phyloP scores from a whole-genome alignment of 441 rosid genomes.

The Pelargonium australe region DNA sequence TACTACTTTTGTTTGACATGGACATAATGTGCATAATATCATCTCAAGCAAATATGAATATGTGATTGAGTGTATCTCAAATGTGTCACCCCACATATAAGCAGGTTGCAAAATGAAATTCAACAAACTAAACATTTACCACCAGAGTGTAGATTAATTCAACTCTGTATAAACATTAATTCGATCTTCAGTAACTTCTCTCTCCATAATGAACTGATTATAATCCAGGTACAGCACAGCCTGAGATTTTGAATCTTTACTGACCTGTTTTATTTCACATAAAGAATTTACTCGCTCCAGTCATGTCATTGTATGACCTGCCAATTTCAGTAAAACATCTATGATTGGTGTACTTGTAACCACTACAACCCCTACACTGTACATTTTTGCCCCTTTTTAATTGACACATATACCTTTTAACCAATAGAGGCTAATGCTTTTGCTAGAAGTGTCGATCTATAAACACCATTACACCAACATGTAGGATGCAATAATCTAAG shows the following conservation, averaged over 20 bases:
- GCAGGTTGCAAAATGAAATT: not conserved
- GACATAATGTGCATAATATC: constrained; percentile 23
- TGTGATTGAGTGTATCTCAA: not conserved
- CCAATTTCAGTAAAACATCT: not conserved
- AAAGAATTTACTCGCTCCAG: not conserved
- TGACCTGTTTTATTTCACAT: too few species aligned
- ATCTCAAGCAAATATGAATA: not conserved
- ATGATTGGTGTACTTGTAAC: not conserved
- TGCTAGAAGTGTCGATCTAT: not conserved
- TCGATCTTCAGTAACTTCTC: not conserved
- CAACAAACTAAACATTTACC: not conserved
- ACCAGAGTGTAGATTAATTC: not conserved
- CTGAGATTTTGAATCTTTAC: not conserved
- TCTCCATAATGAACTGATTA: not conserved
- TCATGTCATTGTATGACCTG: not conserved
- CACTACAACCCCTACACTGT: too few species aligned
- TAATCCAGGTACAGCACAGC: not conserved
- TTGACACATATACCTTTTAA: too few species aligned
- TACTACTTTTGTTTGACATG: constrained; percentile 8
- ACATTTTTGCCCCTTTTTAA: too few species aligned
- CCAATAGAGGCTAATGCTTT: too few species aligned
- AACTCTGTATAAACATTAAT: not conserved
- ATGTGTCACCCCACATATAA: not conserved
- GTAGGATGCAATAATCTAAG: not conserved
- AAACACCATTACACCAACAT: not conserved